phyloP scores from a whole-genome alignment of 1,284 basidiomycete genomes.

The Microbotryum lychnidis-dioicae region DNA sequence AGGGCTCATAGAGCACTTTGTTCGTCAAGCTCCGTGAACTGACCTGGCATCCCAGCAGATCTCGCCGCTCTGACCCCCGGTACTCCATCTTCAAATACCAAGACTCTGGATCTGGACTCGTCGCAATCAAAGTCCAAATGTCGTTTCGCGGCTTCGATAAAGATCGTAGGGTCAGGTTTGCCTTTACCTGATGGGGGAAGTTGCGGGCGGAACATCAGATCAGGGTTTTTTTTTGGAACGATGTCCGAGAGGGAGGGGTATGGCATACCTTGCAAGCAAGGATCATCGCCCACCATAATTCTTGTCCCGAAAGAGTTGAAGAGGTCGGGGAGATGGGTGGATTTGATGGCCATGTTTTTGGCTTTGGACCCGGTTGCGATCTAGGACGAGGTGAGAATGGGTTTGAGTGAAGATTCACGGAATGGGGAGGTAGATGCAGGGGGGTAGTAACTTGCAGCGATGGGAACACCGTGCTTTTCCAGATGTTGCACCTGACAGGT shows the following conservation, averaged over 20 bases:
- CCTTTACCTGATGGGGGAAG: constrained; percentile 12
- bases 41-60: constrained; percentile 34
- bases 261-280: constrained; percentile 6
- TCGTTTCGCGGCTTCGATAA: constrained; percentile 32
- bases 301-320: constrained; percentile 24
- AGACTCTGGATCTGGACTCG: constrained; percentile 8
- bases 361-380: constrained; percentile 33
- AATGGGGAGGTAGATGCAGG: background rate
- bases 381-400: background rate
- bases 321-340: constrained; percentile 25
- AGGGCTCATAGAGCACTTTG: too few relatives aligned
- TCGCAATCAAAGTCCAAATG: constrained; percentile 16
- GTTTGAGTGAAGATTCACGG: background rate
- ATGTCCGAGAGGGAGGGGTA: background rate
- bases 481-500: constrained; percentile 19
- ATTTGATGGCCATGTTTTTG: constrained; percentile 32
- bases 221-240: constrained; percentile 7
- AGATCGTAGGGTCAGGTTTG: constrained; percentile 33
- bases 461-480: constrained; percentile 30
- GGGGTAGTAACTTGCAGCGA: constrained; percentile 16
- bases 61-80: constrained; percentile 32
- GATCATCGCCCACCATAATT: constrained; percentile 18
- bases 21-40: background rate
- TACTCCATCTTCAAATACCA: constrained; percentile 36
- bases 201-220: background rate